phyloP scores from a whole-genome alignment of 768 basidiomycete species.

The Lepiota venenata region DNA sequence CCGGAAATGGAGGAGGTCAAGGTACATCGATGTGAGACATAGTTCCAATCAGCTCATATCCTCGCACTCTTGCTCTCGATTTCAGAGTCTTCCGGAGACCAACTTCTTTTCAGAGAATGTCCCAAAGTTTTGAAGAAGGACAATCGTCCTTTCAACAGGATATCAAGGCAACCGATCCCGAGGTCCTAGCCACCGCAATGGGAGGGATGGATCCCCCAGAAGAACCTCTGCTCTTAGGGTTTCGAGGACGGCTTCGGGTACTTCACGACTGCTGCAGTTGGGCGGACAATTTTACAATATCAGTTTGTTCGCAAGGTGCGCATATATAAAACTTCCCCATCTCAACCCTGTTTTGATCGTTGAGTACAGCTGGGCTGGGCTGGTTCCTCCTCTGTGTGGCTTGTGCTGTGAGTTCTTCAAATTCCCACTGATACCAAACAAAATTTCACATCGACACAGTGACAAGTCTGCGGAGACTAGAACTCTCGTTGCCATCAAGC shows the following conservation, averaged over 20 bases:
- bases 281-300: constrained; percentile 5
- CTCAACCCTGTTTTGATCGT: neutral
- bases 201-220: constrained; percentile 11
- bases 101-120: too few species aligned
- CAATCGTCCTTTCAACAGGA: too few species aligned
- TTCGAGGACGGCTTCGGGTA: constrained; percentile 13
- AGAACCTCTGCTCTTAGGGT: constrained; percentile 9
- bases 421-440: neutral
- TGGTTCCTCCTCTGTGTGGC: constrained; percentile 3
- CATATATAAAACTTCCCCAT: neutral
- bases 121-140: too few species aligned
- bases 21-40: too few species aligned
- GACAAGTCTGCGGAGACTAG: neutral
- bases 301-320: constrained; percentile 11
- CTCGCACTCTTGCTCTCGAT: too few species aligned
- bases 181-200: constrained; percentile 8
- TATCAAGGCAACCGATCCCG: too few species aligned
- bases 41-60: too few species aligned
- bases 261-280: constrained; percentile 10
- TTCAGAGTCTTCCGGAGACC: too few species aligned
- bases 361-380: neutral
- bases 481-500: neutral
- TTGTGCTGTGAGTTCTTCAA: constrained; percentile 1
- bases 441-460: neutral
- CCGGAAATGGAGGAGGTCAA: too few species aligned